Evolutionary conservation across 176 grass and related monocot species (phyloP).

Genomic region (Triticum aestivum): IWGSC_CS_RefSeq_v2.1 NC_057811.1:461710459-461710958

Average conservation of each 20-base stretch:
- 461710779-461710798: constrained; percentile 34
- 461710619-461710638: neutral
- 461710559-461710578: constrained; percentile 37
- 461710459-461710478: constrained; percentile 46
- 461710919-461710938: neutral
- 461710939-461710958: neutral
- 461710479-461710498: constrained; percentile 38
- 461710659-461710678: constrained; percentile 57
- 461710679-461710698: neutral
- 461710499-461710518: constrained; percentile 47
- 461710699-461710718: constrained; percentile 50
- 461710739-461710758: constrained; percentile 85
- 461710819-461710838: neutral
- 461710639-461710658: neutral
- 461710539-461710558: constrained; percentile 26
- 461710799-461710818: constrained; percentile 29
- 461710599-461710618: constrained; percentile 10
- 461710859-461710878: constrained; percentile 11
- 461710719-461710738: constrained; percentile 64
- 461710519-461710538: constrained; percentile 25
- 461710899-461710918: neutral
- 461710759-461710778: constrained; percentile 94
- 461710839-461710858: neutral
- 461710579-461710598: neutral
- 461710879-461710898: neutral